A percentile compares a stretch with the other conserved stretches of the same genome.
These are phyloP conservation scores for Ocimum tenuiflorum DNA, from an alignment of 257 asterid genomes.

Conservation along the genomic window DNA sequence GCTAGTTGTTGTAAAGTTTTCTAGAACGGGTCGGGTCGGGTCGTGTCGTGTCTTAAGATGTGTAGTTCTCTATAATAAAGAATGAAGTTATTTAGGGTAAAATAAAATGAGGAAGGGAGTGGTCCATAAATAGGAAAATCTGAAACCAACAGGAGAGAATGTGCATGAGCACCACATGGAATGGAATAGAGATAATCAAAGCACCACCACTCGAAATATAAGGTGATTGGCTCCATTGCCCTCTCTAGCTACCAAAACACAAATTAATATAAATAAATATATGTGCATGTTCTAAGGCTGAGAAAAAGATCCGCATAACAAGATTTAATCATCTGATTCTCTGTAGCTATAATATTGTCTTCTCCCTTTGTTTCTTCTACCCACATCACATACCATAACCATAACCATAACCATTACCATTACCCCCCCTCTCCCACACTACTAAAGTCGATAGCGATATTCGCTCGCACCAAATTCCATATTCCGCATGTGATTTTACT, in stretches of 20 bases:
- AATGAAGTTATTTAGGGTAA: too few species aligned
- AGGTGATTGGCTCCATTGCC: not conserved
- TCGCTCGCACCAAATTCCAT: too few species aligned
- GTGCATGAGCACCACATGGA: not conserved
- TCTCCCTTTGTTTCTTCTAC: constrained; percentile 32
- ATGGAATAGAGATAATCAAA: constrained; percentile 2
- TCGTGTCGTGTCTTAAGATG: too few species aligned
- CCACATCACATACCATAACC: too few species aligned
- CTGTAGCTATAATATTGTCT: constrained; percentile 19
- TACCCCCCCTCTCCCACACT: not conserved
- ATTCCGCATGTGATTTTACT: too few species aligned
- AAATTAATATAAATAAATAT: not conserved
- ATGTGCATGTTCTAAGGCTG: constrained; percentile 71
- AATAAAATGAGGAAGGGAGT: constrained; percentile 12
- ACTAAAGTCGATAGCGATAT: too few species aligned
- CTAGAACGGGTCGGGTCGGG: too few species aligned
- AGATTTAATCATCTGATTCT: constrained; percentile 15
- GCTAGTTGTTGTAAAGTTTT: too few species aligned
- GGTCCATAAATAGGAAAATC: constrained; percentile 24
- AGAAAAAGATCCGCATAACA: constrained; percentile 20
- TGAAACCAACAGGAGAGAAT: constrained; percentile 19
- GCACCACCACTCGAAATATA: constrained; percentile 22
- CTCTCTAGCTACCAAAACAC: not conserved
- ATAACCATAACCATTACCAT: not conserved
- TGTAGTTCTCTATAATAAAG: too few species aligned